These are phyloP conservation scores for Quercus parvula DNA, from an alignment of 306 rosid species.

Conservation along the genomic window DNA sequence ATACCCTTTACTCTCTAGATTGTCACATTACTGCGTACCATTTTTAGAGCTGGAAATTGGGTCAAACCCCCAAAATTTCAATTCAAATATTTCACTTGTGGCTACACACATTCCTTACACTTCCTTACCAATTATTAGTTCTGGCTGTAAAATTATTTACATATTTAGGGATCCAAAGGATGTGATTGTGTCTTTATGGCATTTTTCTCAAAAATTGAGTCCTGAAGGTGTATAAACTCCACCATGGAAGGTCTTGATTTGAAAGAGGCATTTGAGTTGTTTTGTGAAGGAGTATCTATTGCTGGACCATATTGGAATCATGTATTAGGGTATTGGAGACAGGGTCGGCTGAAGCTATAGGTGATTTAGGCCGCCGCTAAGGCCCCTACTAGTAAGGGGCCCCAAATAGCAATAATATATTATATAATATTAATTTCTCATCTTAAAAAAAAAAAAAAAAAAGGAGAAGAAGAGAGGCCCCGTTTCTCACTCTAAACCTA, in stretches of 20 bases:
- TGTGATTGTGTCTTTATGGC: not conserved
- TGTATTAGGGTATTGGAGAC: constrained; percentile 15
- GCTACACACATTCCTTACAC: not conserved
- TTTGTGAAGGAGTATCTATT: constrained; percentile 9
- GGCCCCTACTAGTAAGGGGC: too few relatives aligned
- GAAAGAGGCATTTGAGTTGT: constrained; percentile 16
- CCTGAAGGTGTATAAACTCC: not conserved
- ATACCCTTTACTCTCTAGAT: not conserved
- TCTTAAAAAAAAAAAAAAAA: too few relatives aligned
- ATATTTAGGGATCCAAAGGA: not conserved
- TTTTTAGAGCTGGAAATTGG: not conserved
- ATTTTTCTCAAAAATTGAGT: not conserved
- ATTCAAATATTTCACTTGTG: not conserved
- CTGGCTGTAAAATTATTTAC: not conserved
- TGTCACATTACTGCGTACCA: not conserved
- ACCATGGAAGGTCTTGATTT: not conserved
- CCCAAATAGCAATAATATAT: too few relatives aligned
- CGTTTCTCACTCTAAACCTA: too few relatives aligned
- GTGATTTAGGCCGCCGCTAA: too few relatives aligned
- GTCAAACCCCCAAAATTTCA: too few relatives aligned
- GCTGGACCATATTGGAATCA: constrained; percentile 20
- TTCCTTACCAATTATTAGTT: not conserved
- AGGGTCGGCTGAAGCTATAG: too few relatives aligned
- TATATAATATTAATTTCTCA: too few relatives aligned
- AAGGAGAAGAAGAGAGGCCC: too few relatives aligned